Evolutionary conservation across 2,329 filamentous ascomycete genomes (phyloP), one percentile per base, ranked within the genome.

Genomic region (Penicillium sp.): DNA sequence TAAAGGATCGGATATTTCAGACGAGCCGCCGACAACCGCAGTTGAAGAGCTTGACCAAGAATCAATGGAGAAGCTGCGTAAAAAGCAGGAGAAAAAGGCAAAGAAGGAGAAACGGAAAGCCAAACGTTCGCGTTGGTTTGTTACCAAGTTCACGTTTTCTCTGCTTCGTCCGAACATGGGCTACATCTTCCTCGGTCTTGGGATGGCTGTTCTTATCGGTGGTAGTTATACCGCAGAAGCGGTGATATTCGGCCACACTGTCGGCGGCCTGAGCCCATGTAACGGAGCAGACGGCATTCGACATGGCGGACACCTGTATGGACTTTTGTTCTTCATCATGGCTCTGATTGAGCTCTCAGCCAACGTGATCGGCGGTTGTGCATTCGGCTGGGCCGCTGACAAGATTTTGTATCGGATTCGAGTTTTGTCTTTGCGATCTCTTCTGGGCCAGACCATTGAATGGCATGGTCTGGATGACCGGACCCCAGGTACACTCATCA

Each of bases 381-480:
- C 71, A 4, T 84, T 84, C 61, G 82, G 81, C 2, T 71, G 76
- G 51, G 72, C 83, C 0, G 81, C 85, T 0, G 85, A 89, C 64
- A 81, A 84, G 58, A 69, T 87, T 2, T 71, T 88, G 1, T 85
- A 83, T 64, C 79, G 76, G 41, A 79, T 87, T 13, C 79, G 85
- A 45, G 78, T 85, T 4, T 69, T 85, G 0, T 85, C 82, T 0
- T 80, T 88, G 61, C 79, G 82, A 5, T 81, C 84, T 0, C 70
- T 88, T 1, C 78, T 88, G 44, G 75, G 81, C 46, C 85, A 88
- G 67, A 83, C 84, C 46, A 70, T 87, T 51, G 77, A 85, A 54
- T 90, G 86, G 86, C 86, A 89, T 62, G 81, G 88, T 60, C 82
- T 82, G 0, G 77, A 81, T 25, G 80, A 78, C 6, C 79, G 85